Evolutionary conservation across 495 filamentous ascomycete species (phyloP), one percentile per base, ranked within the genome.

Genomic region (Podospora bellae-mahoneyi): DNA sequence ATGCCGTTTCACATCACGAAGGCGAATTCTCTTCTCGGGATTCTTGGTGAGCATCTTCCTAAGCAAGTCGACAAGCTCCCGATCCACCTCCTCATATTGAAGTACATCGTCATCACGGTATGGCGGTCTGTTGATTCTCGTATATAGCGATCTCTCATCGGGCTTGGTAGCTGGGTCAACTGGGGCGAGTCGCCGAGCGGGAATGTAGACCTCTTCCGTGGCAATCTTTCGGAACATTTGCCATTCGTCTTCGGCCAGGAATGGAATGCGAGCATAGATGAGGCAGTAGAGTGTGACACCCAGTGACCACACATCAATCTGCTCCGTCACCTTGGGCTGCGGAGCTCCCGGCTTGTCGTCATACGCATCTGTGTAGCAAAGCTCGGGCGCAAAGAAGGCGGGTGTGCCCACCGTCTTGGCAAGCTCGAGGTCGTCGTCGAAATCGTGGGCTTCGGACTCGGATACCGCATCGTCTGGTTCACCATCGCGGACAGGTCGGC

Each of bases 351-450:
- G 67, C 64, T 69, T 71, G 48, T 80, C 75, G 53, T 77, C 69
- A 65, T 75, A 81, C 2, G 82, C 69, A 64, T 92, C 90, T 6
- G 91, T 93, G 73, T 92, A 92, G 78, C 96, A 98, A n/a, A 99
- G 85, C 75, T 99, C 95, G 4, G 95, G 95, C 4, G 95, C 95
- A 75, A 97, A 99, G 81, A 99, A 98, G 5, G 94, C 94, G 23
- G 94, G 94, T 15, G 95, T 99, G 20, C 95, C 95, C 26, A 97
- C 95, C 44, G 96, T 99, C 81, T 98, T 99, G 53, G 96, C 93
- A 26, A 99, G 82, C 72, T 98, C 95, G 64, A 94, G 86, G 44
- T 96, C 94, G 77, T 96, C 92, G 72, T 97, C 92, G 60, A 94
- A 84, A 71, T 95, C 91, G 4, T 85, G 85, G 15, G 91, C 90